Percentiles rank a stretch among this genome's conserved stretches.
Evolutionary conservation across 2,329 filamentous ascomycete species (phyloP).

Genomic region (Diaporthe sp.): DNA sequence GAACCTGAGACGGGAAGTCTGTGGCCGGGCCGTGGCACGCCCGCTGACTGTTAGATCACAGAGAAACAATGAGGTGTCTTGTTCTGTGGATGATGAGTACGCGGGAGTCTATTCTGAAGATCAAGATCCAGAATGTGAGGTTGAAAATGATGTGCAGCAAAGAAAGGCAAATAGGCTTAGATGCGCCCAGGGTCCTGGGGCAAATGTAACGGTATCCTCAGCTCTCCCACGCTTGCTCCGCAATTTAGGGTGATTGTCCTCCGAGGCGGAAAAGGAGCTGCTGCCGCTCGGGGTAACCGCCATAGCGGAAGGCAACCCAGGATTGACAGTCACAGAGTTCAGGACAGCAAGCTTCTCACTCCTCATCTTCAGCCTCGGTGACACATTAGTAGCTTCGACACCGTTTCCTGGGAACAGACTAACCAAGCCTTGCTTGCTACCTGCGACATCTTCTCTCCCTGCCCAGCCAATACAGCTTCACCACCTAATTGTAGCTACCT

Average conservation of each 20-base stretch:
- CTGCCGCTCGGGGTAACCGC: background rate
- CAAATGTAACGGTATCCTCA: constrained; percentile 1
- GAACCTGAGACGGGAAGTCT: background rate
- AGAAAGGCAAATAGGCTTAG: background rate
- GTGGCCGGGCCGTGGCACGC: background rate
- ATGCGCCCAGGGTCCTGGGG: constrained; percentile 18
- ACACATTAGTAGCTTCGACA: constrained; percentile 1
- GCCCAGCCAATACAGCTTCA: background rate
- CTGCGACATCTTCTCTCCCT: background rate
- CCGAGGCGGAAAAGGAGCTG: constrained; percentile 6
- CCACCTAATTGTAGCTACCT: background rate
- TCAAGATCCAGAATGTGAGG: background rate
- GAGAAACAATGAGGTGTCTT: background rate
- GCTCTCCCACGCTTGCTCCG: constrained; percentile 7
- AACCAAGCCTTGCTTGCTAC: background rate
- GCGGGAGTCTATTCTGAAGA: background rate
- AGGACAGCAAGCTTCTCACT: constrained; percentile 11
- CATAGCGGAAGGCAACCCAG: background rate
- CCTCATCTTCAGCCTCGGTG: background rate
- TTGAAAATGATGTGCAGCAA: background rate
- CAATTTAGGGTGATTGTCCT: constrained; percentile 26
- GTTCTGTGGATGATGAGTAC: background rate
- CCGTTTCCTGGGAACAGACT: background rate
- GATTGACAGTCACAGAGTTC: background rate
- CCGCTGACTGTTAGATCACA: background rate